These are phyloP conservation scores for Hericium alpestre DNA, from an alignment of 768 basidiomycete genomes.

Conservation along the genomic window DNA sequence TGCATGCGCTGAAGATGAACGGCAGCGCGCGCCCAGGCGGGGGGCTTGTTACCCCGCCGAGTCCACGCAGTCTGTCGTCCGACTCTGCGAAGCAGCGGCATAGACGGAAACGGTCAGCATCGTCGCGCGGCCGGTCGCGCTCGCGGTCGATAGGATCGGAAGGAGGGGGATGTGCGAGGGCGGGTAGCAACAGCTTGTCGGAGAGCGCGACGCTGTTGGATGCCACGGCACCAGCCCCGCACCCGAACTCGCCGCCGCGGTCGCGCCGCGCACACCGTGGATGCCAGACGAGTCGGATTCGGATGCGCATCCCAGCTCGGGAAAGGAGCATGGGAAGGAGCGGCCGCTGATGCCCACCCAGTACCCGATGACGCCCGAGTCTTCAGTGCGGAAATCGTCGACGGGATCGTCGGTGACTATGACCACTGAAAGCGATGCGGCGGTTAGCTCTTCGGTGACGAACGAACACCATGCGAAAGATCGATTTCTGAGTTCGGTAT, in stretches of 20 bases:
- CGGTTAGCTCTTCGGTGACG: background rate
- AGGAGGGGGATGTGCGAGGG: slow-evolving; percentile 1
- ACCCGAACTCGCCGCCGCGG: slow-evolving; percentile 2
- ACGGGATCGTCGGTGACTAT: slow-evolving; percentile 9
- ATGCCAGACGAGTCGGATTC: slow-evolving; percentile 13
- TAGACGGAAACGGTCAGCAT: slow-evolving; percentile 9
- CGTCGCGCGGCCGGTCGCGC: slow-evolving; percentile 11
- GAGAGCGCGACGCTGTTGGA: slow-evolving; percentile 10
- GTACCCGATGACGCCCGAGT: slow-evolving; percentile 13
- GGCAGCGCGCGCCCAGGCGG: slow-evolving; percentile 24
- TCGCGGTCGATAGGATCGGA: slow-evolving; percentile 4
- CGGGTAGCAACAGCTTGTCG: slow-evolving; percentile 12
- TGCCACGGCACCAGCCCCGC: slow-evolving; percentile 8
- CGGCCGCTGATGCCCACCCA: background rate
- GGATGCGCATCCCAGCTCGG: slow-evolving; percentile 6
- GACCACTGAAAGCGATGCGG: slow-evolving; percentile 10
- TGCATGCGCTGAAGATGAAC: slow-evolving; percentile 14
- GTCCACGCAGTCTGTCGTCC: slow-evolving; percentile 59
- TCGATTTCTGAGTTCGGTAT: slow-evolving; percentile 4
- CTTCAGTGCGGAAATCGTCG: slow-evolving; percentile 12
- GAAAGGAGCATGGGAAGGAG: slow-evolving; percentile 7
- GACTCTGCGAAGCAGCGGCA: slow-evolving; percentile 25
- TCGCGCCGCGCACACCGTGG: slow-evolving; percentile 13
- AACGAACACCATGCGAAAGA: slow-evolving; percentile 1
- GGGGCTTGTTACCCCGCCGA: slow-evolving; percentile 66